Conservation (phyloP, 2,329 filamentous ascomycete species). For the Zymoseptoria ardabiliae region DNA sequence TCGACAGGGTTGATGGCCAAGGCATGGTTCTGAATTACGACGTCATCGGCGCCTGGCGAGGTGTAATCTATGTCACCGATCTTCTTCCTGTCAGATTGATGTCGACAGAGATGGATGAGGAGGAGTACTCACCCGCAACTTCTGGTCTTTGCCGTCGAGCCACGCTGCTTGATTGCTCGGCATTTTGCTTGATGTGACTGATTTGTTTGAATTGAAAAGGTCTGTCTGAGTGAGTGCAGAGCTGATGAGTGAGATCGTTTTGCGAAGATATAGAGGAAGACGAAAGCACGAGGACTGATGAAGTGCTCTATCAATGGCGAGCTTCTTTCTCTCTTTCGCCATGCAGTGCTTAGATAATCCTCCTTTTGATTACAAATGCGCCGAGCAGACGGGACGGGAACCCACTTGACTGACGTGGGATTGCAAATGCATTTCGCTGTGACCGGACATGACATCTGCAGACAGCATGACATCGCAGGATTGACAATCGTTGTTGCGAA, state of each 20-base stretch:
- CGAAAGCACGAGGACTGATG: not conserved
- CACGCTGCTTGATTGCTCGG: slow-evolving; percentile 25
- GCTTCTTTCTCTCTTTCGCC: not conserved
- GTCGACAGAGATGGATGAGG: not conserved
- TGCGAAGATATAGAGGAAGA: not conserved
- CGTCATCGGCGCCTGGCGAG: slow-evolving; percentile 25
- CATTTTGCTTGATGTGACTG: not conserved
- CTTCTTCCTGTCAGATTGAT: slow-evolving; percentile 3
- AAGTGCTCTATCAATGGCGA: not conserved
- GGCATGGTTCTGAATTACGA: slow-evolving; percentile 32
- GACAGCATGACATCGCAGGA: too few species aligned
- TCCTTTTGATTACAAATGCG: not conserved
- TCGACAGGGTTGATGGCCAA: slow-evolving; percentile 35
- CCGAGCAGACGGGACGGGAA: too few species aligned
- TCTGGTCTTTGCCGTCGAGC: slow-evolving; percentile 21
- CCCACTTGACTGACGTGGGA: too few species aligned
- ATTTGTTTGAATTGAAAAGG: not conserved
- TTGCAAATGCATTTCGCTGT: too few species aligned
- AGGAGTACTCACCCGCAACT: slow-evolving; percentile 8
- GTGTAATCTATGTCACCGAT: slow-evolving; percentile 27
- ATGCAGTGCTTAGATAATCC: not conserved
- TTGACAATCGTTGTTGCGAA: too few species aligned
- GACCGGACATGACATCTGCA: too few species aligned
- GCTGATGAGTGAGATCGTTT: not conserved
- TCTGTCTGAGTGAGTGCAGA: not conserved